Evolutionary conservation across 352 stramenopile species (phyloP).

Genomic region (Phytophthora tubulina): DNA sequence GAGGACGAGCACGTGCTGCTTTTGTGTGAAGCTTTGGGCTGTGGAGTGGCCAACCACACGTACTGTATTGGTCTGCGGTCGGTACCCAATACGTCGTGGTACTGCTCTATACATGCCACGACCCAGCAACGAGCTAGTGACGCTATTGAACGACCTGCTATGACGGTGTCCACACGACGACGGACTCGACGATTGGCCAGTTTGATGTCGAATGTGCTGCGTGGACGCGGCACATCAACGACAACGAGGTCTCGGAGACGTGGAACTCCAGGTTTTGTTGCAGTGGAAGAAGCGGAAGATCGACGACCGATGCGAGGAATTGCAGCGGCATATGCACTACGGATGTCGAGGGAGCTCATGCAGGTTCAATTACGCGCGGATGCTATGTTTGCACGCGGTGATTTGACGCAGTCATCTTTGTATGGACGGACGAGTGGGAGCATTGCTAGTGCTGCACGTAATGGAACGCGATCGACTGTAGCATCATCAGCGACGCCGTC

Average conservation of each 20-base stretch:
- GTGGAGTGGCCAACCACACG: slow-evolving; percentile 72
- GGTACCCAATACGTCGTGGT: slow-evolving; percentile 76
- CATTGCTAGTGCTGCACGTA: slow-evolving; percentile 9
- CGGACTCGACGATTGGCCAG: slow-evolving; percentile 69
- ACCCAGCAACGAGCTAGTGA: slow-evolving; percentile 60
- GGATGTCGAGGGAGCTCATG: slow-evolving; percentile 83
- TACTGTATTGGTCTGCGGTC: slow-evolving; percentile 74
- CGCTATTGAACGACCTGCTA: slow-evolving; percentile 58
- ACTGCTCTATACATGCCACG: slow-evolving; percentile 63
- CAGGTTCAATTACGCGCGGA: slow-evolving; percentile 74
- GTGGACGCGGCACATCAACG: slow-evolving; percentile 26
- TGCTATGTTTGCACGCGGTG: slow-evolving; percentile 76
- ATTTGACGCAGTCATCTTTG: slow-evolving; percentile 57
- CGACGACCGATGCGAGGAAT: slow-evolving; percentile 66
- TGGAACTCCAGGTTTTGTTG: slow-evolving; percentile 34
- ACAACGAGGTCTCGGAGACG: slow-evolving; percentile 30
- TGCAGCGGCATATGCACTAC: slow-evolving; percentile 71
- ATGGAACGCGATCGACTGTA: slow-evolving; percentile 45
- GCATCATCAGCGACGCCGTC: slow-evolving; percentile 10
- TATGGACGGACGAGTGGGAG: slow-evolving; percentile 37
- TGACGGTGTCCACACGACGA: slow-evolving; percentile 70
- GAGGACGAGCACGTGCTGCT: slow-evolving; percentile 86
- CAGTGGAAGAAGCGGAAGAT: slow-evolving; percentile 38
- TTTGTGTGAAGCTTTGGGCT: slow-evolving; percentile 77
- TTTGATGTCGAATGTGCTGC: slow-evolving; percentile 80